A percentile compares a stretch with the other conserved stretches of the same genome.
phyloP scores from a whole-genome alignment of 345 rosid species.

The Iberis pinnata region DNA sequence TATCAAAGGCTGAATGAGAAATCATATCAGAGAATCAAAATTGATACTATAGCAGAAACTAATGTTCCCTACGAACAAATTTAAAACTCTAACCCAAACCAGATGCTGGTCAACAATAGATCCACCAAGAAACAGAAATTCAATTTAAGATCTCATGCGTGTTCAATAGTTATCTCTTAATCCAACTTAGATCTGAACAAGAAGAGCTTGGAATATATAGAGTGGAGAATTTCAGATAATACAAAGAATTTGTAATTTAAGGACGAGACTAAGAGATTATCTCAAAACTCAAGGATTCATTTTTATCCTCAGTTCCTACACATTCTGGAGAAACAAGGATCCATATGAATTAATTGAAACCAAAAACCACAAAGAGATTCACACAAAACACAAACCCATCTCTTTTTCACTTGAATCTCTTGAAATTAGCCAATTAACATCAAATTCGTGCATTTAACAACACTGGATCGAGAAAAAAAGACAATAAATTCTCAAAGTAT shows the following conservation, averaged over 20 bases:
- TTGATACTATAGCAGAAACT: background rate
- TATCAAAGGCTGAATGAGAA: conserved; percentile 23
- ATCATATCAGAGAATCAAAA: background rate
- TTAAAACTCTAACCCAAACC: background rate
- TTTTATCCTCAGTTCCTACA: background rate
- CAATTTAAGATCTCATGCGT: conserved; percentile 14
- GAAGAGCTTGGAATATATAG: background rate
- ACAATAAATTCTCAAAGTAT: background rate
- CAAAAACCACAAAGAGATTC: background rate
- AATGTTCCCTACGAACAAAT: background rate
- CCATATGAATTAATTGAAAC: background rate
- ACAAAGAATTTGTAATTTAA: background rate
- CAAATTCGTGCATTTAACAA: conserved; percentile 11
- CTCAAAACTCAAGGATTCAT: conserved; percentile 18
- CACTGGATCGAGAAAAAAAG: background rate
- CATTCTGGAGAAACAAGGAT: conserved; percentile 19
- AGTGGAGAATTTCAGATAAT: background rate
- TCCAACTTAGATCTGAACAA: conserved; percentile 11
- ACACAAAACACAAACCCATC: conserved; percentile 11
- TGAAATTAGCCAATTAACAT: background rate
- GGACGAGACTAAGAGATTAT: background rate
- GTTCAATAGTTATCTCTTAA: background rate
- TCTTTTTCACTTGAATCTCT: background rate
- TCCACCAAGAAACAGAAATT: background rate
- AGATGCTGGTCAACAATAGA: background rate